phyloP scores from a whole-genome alignment of 208 protist species.

The Wallacemonas sp. region DNA sequence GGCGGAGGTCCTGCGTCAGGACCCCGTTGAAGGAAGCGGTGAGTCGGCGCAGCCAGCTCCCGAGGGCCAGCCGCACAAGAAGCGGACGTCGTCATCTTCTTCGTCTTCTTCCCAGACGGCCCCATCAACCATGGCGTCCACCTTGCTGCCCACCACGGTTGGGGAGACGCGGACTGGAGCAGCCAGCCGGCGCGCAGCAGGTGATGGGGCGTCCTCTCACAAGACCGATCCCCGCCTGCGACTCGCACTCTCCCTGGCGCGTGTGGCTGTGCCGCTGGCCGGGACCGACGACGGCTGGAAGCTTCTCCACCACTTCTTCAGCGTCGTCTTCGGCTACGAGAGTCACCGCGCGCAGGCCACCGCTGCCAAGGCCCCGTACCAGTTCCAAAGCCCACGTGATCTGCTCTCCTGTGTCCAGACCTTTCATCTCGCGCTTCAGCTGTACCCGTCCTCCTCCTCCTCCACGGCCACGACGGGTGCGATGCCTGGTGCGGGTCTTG shows the following conservation, averaged over 20 bases:
- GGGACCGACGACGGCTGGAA: slow-evolving; percentile 54
- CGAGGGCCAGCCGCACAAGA: too few relatives aligned
- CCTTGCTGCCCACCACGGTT: not conserved
- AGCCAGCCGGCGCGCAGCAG: too few relatives aligned
- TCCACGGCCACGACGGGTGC: slow-evolving; percentile 7
- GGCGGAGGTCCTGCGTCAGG: slow-evolving; percentile 40
- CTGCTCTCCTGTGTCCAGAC: slow-evolving; percentile 8
- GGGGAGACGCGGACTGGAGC: not conserved
- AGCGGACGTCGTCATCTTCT: too few relatives aligned
- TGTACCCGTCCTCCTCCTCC: slow-evolving; percentile 25
- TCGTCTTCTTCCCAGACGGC: too few relatives aligned
- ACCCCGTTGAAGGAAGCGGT: too few relatives aligned
- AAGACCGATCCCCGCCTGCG: slow-evolving; percentile 3
- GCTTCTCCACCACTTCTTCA: slow-evolving; percentile 58
- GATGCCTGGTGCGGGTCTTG: too few relatives aligned
- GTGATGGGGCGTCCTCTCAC: not conserved
- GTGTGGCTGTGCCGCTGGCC: slow-evolving; percentile 34
- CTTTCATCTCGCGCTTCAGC: slow-evolving; percentile 20
- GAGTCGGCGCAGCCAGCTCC: too few relatives aligned
- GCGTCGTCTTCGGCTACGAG: slow-evolving; percentile 27
- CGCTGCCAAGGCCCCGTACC: slow-evolving; percentile 3
- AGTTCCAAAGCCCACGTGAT: slow-evolving; percentile 4
- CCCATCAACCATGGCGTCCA: not conserved
- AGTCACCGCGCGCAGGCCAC: not conserved
- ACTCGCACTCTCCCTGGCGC: slow-evolving; percentile 8